Evolutionary conservation across 164 flowering plant species (phyloP).

Genomic region (Kingdonia uniflora): DNA sequence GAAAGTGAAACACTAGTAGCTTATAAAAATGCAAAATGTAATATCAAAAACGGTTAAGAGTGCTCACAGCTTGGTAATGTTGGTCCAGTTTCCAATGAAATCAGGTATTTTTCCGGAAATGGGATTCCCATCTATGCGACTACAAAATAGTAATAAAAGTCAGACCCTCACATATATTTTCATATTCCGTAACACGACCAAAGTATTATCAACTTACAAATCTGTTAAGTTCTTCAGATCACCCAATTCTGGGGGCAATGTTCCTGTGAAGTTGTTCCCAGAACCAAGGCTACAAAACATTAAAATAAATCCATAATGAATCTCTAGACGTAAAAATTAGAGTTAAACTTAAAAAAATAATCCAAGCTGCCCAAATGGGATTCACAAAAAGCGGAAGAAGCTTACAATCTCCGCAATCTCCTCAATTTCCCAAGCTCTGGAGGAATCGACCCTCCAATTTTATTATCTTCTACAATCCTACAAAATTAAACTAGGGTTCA

Average conservation of each 20-base stretch:
- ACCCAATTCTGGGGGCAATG: conserved; percentile 38
- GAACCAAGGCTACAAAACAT: conserved; percentile 30
- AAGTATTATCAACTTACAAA: conserved; percentile 41
- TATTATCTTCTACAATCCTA: conserved; percentile 22
- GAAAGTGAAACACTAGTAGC: too few species aligned
- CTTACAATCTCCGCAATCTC: conserved; percentile 19
- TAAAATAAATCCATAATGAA: not conserved
- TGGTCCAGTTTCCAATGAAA: conserved; percentile 73
- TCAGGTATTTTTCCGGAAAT: conserved; percentile 74
- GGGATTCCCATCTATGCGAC: conserved; percentile 64
- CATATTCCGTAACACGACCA: not conserved
- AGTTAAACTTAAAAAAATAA: too few species aligned
- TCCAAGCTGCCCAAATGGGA: too few species aligned
- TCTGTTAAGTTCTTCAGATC: conserved; percentile 37
- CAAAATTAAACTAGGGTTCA: too few species aligned
- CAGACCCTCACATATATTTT: not conserved
- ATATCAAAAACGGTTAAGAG: not conserved
- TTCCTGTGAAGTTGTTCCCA: conserved; percentile 50
- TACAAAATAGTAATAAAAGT: conserved; percentile 27
- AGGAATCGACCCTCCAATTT: conserved; percentile 21
- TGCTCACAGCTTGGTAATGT: conserved; percentile 47
- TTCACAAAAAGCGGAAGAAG: not conserved
- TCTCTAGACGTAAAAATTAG: not conserved
- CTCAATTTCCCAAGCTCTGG: conserved; percentile 17
- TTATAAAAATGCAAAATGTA: too few species aligned